phyloP scores from a whole-genome alignment of 1,139 yeast genomes.

The Protomyces gravidus region DNA sequence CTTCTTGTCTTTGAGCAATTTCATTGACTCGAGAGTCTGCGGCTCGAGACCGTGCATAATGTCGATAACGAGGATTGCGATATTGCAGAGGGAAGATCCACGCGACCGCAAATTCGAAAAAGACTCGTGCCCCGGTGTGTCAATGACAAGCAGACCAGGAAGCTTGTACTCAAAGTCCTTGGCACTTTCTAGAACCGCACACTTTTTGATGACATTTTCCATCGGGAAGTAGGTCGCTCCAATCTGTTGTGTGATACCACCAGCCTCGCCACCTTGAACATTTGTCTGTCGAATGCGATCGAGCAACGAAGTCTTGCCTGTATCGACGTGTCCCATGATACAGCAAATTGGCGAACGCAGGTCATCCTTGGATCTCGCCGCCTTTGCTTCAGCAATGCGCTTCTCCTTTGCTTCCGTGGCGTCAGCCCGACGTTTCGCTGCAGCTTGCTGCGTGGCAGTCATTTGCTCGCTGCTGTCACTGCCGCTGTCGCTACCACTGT shows the following conservation, averaged over 20 bases:
- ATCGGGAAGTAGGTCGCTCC: conserved; percentile 99
- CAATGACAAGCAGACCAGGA: conserved; percentile 93
- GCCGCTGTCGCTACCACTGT: conserved; percentile 29
- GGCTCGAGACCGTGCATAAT: conserved; percentile 99
- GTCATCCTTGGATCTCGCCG: conserved; percentile 44
- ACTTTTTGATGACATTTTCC: conserved; percentile 83
- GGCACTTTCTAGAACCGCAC: conserved; percentile 85
- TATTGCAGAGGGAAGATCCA: conserved; percentile 98
- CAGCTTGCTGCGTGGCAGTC: conserved; percentile 35
- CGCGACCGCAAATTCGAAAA: conserved; percentile 95
- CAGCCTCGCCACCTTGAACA: conserved; percentile 99
- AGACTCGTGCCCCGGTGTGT: conserved; percentile 99
- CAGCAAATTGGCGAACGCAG: conserved; percentile 98
- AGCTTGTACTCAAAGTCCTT: conserved; percentile 77
- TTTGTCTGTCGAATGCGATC: conserved; percentile 98
- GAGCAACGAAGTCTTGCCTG: conserved; percentile 94
- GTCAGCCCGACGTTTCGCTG: conserved; percentile 32
- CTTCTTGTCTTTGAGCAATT: conserved; percentile 88
- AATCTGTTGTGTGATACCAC: conserved; percentile 99
- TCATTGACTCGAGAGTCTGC: conserved; percentile 91
- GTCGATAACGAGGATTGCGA: conserved; percentile 95
- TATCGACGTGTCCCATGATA: conserved; percentile 98
- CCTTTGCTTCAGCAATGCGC: conserved; percentile 44
- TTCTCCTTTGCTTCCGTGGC: conserved; percentile 35
- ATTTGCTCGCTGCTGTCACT: conserved; percentile 32